A percentile compares a stretch with the other conserved stretches of the same genome.
Conservation (phyloP, 2,329 filamentous ascomycete species). For the Beauveria sp. region DNA sequence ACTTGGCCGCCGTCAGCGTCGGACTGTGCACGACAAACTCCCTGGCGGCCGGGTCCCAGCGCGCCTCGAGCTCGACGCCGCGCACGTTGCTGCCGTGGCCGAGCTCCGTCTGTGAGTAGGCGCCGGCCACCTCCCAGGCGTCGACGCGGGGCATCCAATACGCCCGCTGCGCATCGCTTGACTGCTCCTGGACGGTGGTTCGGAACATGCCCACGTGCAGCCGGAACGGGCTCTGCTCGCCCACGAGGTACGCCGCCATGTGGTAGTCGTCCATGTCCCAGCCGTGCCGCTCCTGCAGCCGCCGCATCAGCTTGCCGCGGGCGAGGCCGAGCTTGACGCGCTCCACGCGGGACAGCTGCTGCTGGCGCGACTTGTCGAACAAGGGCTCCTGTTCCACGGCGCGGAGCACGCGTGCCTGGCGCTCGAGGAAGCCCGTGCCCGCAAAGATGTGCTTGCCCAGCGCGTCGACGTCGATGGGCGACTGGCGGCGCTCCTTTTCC, state of each 20-base stretch:
- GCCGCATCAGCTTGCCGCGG: conserved; percentile 61
- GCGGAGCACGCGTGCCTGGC: conserved; percentile 51
- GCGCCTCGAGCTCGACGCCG: conserved; percentile 64
- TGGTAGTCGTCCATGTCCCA: conserved; percentile 60
- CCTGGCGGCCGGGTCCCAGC: conserved; percentile 65
- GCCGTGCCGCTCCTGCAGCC: conserved; percentile 58
- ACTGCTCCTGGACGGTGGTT: conserved; percentile 60
- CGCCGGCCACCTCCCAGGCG: conserved; percentile 66
- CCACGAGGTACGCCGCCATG: conserved; percentile 60
- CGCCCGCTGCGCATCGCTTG: conserved; percentile 65
- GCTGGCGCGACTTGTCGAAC: conserved; percentile 73
- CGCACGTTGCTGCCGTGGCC: conserved; percentile 73
- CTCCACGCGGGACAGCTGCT: conserved; percentile 62
- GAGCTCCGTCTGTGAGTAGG: conserved; percentile 74
- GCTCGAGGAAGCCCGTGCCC: conserved; percentile 48
- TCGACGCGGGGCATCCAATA: conserved; percentile 62
- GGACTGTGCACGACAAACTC: conserved; percentile 70
- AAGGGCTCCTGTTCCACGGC: conserved; percentile 61
- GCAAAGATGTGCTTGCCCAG: conserved; percentile 64
- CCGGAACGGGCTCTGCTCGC: conserved; percentile 66
- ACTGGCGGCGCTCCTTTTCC: conserved; percentile 58
- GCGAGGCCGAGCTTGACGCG: conserved; percentile 63
- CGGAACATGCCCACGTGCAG: conserved; percentile 49
- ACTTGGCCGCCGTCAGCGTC: conserved; percentile 67
- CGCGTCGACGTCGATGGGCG: conserved; percentile 58